Evolutionary conservation across 805 yeast species (phyloP), one percentile per base, ranked within the genome.

Genomic region (Sugiyamaella chiloensis): DNA sequence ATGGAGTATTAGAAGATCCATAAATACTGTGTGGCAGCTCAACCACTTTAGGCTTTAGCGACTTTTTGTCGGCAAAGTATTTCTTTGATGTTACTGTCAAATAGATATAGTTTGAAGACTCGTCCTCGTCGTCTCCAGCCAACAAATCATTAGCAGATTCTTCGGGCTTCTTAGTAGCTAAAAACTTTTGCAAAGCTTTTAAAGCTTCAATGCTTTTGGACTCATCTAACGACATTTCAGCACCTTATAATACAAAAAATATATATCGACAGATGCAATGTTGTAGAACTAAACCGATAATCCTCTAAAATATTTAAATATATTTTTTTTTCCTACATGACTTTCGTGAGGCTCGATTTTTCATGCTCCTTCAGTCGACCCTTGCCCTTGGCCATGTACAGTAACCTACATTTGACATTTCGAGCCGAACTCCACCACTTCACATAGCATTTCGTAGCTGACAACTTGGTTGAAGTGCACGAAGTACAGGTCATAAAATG

Each of bases 71-170:
- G 5, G 84, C 68, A 63, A 80, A 79, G 54, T 76, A 83, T 59
- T 81, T 79, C 60, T 81, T 83, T 59, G 83, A 76, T 26, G 83
- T 79, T 34, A 85, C 70, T 51, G 80, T 81, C 47, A 89, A 67
- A 59, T 73, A 81, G 43, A 87, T 63, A 32, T 71, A 68, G 37
- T 67, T 66, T 36, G 57, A 54, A 31, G 70, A 64, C 40, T 75
- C 76, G 37, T 73, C 76, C 8, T 74, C 81, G 20, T 76, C 81
- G 37, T 80, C 87, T 53, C 83, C 81, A 52, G 87, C 73, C 52
- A 78, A 69, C 47, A 54, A 46, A 23, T 69, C 60, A 53, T 74
- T 70, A 36, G 63, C 62, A 17, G 64, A 65, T 35, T 61, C 67
- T 14, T 62, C 64, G 4, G 3, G 20, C 19, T 12, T 21, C 19